Conservation (phyloP, 176 grass and related monocot species). For the Oryza longistaminata region DNA sequence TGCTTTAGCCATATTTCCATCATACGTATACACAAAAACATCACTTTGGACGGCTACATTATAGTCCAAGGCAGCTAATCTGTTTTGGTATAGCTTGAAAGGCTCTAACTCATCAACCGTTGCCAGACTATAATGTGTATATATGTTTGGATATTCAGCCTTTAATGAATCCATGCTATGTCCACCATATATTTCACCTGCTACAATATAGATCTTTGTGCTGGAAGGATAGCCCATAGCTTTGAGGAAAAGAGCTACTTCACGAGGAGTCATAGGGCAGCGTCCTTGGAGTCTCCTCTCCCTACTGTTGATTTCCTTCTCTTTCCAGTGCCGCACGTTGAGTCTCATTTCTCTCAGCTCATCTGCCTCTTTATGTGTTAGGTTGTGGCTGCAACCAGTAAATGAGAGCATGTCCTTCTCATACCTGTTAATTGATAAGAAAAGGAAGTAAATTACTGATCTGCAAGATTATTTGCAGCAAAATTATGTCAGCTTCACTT, state of each 20-base stretch:
- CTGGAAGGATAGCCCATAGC: constrained; percentile 96
- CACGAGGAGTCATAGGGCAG: constrained; percentile 95
- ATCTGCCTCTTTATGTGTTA: constrained; percentile 63
- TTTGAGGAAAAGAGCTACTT: constrained; percentile 80
- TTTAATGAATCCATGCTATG: constrained; percentile 78
- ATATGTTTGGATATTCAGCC: constrained; percentile 74
- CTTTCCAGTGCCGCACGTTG: constrained; percentile 86
- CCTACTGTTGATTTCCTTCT: constrained; percentile 85
- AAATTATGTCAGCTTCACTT: constrained; percentile 26
- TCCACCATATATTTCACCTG: constrained; percentile 81
- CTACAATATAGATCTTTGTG: constrained; percentile 92
- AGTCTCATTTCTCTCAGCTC: constrained; percentile 81
- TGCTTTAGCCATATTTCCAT: constrained; percentile 97
- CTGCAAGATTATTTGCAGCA: constrained; percentile 2
- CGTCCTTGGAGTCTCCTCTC: constrained; percentile 82
- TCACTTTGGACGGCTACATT: constrained; percentile 79
- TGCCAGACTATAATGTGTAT: constrained; percentile 72
- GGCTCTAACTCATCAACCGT: constrained; percentile 58
- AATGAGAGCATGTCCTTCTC: constrained; percentile 99
- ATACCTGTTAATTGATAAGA: constrained; percentile 58
- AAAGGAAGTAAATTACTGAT: constrained; percentile 29
- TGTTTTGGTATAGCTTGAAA: constrained; percentile 71
- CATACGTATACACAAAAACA: constrained; percentile 95
- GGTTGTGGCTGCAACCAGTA: constrained; percentile 90
- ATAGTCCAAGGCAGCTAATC: constrained; percentile 89